These are phyloP conservation scores for Aspergillus panamensis DNA, from an alignment of 495 filamentous ascomycete species.

Conservation along the genomic window DNA sequence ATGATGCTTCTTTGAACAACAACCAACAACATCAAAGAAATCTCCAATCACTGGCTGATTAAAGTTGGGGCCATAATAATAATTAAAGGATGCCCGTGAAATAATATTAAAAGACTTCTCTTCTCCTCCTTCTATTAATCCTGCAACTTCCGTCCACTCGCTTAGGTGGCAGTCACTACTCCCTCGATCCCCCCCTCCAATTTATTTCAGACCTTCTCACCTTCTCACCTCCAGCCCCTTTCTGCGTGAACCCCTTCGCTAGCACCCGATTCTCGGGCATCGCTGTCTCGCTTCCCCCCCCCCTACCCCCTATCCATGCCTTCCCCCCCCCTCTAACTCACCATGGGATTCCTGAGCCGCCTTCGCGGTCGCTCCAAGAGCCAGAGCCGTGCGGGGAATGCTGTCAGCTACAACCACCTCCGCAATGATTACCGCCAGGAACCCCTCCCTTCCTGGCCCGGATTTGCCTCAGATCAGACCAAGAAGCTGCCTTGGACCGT, in stretches of 20 bases:
- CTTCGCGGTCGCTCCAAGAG: slow-evolving; percentile 35
- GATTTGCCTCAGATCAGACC: slow-evolving; percentile 42
- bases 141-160: background rate
- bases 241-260: background rate
- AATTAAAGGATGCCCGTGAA: background rate
- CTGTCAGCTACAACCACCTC: slow-evolving; percentile 23
- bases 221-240: background rate
- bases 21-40: background rate
- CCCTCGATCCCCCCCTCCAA: slow-evolving; percentile 12
- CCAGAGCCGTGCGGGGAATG: slow-evolving; percentile 33
- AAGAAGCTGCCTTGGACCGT: slow-evolving; percentile 57
- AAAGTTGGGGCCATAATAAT: too few relatives aligned
- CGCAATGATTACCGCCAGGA: slow-evolving; percentile 14
- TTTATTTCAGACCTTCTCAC: slow-evolving; percentile 5
- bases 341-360: slow-evolving; percentile 39
- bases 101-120: background rate
- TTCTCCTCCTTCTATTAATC: background rate
- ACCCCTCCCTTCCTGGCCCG: slow-evolving; percentile 18
- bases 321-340: background rate
- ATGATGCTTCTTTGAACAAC: background rate
- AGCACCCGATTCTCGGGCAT: background rate
- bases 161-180: slow-evolving; percentile 14
- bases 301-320: slow-evolving; percentile 9
- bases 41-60: background rate
- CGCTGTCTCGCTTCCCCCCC: background rate